Conservation (phyloP, 352 stramenopile genomes). For the Globisporangium camurandrum region DNA sequence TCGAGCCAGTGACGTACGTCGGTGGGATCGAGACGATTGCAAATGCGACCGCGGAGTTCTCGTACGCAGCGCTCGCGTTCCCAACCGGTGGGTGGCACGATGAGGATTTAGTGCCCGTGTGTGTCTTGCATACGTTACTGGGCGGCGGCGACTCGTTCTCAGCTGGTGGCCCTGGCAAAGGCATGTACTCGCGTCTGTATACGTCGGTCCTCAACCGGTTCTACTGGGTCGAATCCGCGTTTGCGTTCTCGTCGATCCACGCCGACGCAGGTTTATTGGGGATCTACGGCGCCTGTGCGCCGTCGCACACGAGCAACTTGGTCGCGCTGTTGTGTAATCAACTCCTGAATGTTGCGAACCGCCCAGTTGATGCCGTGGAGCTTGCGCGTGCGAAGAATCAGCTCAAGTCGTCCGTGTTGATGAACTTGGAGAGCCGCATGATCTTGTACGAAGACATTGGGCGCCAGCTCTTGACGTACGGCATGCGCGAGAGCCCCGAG, state of each 20-base stretch:
- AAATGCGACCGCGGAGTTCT: slow-evolving; percentile 71
- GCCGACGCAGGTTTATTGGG: slow-evolving; percentile 92
- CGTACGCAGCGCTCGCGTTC: slow-evolving; percentile 94
- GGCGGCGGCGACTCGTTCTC: slow-evolving; percentile 98
- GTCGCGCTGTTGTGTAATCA: slow-evolving; percentile 92
- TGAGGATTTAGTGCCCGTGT: slow-evolving; percentile 93
- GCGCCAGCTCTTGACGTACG: slow-evolving; percentile 96
- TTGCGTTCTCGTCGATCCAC: slow-evolving; percentile 96
- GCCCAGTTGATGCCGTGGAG: slow-evolving; percentile 76
- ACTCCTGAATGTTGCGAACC: slow-evolving; percentile 83
- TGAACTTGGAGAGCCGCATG: slow-evolving; percentile 97
- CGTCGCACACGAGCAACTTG: slow-evolving; percentile 88
- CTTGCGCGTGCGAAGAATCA: slow-evolving; percentile 97
- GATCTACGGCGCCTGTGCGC: slow-evolving; percentile 87
- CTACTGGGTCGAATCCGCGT: slow-evolving; percentile 96
- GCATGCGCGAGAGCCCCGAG: slow-evolving; percentile 85
- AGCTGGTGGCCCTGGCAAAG: slow-evolving; percentile 97
- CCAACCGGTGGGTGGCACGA: slow-evolving; percentile 95
- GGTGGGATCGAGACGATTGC: slow-evolving; percentile 59
- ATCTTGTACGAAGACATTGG: slow-evolving; percentile 99
- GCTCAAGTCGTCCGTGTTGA: slow-evolving; percentile 98
- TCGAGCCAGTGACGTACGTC: slow-evolving; percentile 49
- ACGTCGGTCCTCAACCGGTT: slow-evolving; percentile 96
- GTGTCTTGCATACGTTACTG: slow-evolving; percentile 96
- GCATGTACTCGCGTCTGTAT: slow-evolving; percentile 99